Conservation (phyloP, 441 rosid genomes). For the Francoa sonchifolia region DNA sequence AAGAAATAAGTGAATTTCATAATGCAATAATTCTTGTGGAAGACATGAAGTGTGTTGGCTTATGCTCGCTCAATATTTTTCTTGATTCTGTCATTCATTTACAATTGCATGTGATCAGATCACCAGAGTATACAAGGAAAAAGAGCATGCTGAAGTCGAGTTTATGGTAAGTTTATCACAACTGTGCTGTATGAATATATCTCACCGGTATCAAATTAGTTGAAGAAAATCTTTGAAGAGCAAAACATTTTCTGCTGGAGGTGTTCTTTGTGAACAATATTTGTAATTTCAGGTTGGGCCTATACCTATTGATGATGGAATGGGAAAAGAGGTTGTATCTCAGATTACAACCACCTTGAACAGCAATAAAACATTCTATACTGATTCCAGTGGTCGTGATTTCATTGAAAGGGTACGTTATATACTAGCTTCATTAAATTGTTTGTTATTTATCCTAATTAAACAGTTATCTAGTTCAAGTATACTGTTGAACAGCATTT, state of each 20-base stretch:
- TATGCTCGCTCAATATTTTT: background rate
- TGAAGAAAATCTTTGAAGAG: conserved; percentile 1
- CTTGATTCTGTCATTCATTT: conserved; percentile 3
- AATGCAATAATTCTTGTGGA: too few species aligned
- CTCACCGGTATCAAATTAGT: too few species aligned
- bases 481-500: too few species aligned
- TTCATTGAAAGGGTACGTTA: conserved; percentile 76
- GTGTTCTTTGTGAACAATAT: conserved; percentile 5
- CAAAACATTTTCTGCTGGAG: background rate
- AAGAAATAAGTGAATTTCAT: background rate
- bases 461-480: too few species aligned
- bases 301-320: conserved; percentile 66
- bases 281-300: conserved; percentile 62
- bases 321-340: conserved; percentile 83
- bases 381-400: conserved; percentile 97
- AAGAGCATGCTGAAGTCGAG: conserved; percentile 94
- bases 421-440: conserved; percentile 5
- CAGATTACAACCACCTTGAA: conserved; percentile 61
- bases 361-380: conserved; percentile 73
- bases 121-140: conserved; percentile 72
- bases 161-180: conserved; percentile 61
- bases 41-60: too few species aligned
- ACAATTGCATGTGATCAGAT: conserved; percentile 30
- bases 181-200: background rate
- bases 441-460: conserved; percentile 3